Evolutionary conservation across 192 early-diverging fungal species (phyloP), one percentile per base, ranked within the genome.

Genomic region (Coemansia sp.): DNA sequence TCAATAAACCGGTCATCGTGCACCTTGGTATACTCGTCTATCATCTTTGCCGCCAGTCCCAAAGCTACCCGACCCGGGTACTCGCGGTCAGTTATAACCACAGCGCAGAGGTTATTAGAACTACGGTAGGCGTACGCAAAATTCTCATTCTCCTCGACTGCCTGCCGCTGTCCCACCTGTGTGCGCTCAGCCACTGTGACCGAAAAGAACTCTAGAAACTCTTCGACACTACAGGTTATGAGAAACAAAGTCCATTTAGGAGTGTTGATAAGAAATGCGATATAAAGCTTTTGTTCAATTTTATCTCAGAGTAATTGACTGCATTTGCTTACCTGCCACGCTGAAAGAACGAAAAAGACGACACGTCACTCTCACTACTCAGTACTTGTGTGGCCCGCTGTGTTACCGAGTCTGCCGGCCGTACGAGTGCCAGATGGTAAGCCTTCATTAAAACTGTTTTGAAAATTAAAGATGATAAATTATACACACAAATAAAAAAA

Each of bases 61-160:
- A 95, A 94, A 7, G 95, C 95, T 5, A 93, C 91, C 44, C 94
- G 90, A 42, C 87, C 74, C 15, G 97, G 97, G 73, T 98, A 99
- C 68, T 95, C 93, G 62, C 86, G 84, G 74, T 97, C 94, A 6
- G 91, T 89, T 9, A 97, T 84, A 34, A 93, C 86, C 10, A 95
- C 86, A 38, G 86, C 89, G 10, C 90, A 85, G 27, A 98, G 85
- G 32, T 89, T 90, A 71, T 89, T 86, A 2, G 84, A 64, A 62
- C 89, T 86, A 50, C 90, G 84, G 75, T 93, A 92, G 12, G 92
- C 89, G 76, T 97, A 91, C 13, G 87, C 92, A 11, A 93, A 84
- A 83, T 94, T 92, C 59, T 88, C 91, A 36, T 90, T 84, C 77
- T 94, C 84, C 60, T 92, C 88, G 39, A 99, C 87, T 46, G 86